Conservation (phyloP, 2,329 filamentous ascomycete genomes). For the Neonectria punicea region DNA sequence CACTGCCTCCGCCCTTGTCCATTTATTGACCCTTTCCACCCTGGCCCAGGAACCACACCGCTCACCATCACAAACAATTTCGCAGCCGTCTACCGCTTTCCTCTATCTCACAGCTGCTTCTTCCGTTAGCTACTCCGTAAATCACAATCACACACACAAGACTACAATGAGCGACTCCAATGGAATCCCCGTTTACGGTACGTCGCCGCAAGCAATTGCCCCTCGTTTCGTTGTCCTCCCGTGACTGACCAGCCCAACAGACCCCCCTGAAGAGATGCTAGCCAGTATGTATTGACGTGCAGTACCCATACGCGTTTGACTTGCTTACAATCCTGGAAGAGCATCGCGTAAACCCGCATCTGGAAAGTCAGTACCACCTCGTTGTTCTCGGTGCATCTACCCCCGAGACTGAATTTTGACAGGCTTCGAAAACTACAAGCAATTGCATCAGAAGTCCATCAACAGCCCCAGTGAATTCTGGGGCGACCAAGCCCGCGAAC, state of each 20-base stretch:
- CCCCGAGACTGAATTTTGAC: neutral
- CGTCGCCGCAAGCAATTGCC: neutral
- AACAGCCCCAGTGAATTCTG: constrained; percentile 87
- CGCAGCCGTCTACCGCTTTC: neutral
- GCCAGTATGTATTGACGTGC: constrained; percentile 16
- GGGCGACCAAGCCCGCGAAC: constrained; percentile 82
- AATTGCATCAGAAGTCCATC: constrained; percentile 80
- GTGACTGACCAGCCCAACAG: constrained; percentile 8
- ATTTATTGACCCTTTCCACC: constrained; percentile 14
- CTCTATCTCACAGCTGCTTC: neutral
- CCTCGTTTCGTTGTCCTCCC: neutral
- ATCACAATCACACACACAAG: neutral
- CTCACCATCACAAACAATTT: neutral
- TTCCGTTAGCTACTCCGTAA: neutral
- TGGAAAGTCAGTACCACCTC: constrained; percentile 12
- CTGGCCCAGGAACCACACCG: neutral
- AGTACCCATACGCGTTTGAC: neutral
- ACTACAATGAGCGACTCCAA: neutral
- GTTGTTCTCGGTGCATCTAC: neutral
- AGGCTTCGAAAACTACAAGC: constrained; percentile 71
- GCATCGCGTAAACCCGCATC: constrained; percentile 19
- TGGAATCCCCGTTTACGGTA: constrained; percentile 14
- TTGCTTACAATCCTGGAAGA: neutral
- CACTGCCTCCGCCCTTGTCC: neutral
- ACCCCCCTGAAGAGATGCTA: constrained; percentile 22